Percentiles rank a stretch among this genome's conserved stretches.
phyloP scores from a whole-genome alignment of 129 eudicot genomes.

The Artemisia argyi region DNA sequence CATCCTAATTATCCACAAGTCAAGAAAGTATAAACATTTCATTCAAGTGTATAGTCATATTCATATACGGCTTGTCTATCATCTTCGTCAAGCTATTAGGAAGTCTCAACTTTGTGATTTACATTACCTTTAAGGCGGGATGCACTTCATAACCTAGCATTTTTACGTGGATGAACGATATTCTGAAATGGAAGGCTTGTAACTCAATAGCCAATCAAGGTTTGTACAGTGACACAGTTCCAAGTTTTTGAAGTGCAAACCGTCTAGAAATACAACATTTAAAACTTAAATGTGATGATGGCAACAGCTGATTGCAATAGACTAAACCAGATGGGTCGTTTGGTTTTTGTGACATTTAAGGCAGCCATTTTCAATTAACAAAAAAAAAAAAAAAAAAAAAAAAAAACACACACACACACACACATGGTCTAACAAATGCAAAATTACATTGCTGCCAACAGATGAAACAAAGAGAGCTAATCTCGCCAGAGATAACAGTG shows the following conservation, averaged over 20 bases:
- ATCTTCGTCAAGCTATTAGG: too few relatives aligned
- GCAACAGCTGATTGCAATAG: background rate
- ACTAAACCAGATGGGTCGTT: background rate
- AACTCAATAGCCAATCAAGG: background rate
- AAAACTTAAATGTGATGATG: background rate
- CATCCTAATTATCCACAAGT: too few relatives aligned
- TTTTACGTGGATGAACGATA: background rate
- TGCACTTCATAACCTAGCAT: too few relatives aligned
- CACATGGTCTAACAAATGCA: background rate
- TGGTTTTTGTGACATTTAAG: background rate
- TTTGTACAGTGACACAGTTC: background rate
- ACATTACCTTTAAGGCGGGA: background rate
- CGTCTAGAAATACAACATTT: background rate
- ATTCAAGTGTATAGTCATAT: too few relatives aligned
- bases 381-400: too few relatives aligned
- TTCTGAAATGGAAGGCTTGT: background rate
- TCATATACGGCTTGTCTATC: too few relatives aligned
- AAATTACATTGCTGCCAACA: slow-evolving; percentile 1
- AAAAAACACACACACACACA: background rate
- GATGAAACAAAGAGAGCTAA: background rate
- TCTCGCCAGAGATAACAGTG: slow-evolving; percentile 10
- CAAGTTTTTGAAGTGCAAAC: background rate
- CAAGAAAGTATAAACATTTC: too few relatives aligned
- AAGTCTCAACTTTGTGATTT: too few relatives aligned
- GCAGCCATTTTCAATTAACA: background rate